Base-by-base conservation (phyloP, 352 stramenopile species). In the Poterioochromonas sp. region DNA sequence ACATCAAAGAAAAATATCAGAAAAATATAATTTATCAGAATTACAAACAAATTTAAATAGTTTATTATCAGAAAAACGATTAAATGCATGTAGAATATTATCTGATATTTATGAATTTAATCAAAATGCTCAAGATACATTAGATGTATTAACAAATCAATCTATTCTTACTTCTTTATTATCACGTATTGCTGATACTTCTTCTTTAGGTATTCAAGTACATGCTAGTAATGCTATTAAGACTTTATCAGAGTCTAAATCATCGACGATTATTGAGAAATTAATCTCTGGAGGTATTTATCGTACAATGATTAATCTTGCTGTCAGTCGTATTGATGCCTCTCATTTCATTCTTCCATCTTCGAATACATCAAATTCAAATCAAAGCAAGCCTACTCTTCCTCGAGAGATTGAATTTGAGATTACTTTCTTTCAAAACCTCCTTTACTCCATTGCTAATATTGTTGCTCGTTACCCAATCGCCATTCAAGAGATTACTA, bases 41-140 rank as follows among this genome's bases (percentile, higher is more conserved):
- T 68, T 68, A 68, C 5, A 68, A 39, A 39, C 12, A 29, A 68
- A 68, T 39, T 26, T 68, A 18, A 35, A 26, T 39, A 68, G 58
- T 68, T 18, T 68, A 40, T 8, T 29, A 29, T 11, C 5, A 18
- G 8, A 37, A 29, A 12, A 68, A 68, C 58, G 58, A 68, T 11
- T 37, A 40, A 11, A 12, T 32, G 58, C 58, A 12, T 68, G 58
- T 68, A 5, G 34, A 18, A 15, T 68, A 32, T 18, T 68, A 37
- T 68, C 58, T 11, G 58, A 68, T 39, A 12, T 68, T 68, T 68
- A 39, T 39, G 8, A 68, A 35, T 39, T 68, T 39, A 68, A 68
- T 35, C 5, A 18, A 68, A 32, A 12, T 18, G 5, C 12, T 15
- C 34, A 32, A 5, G 34, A 35, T 40, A 18, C 34, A 32, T 18